These are phyloP conservation scores for Suillus subalutaceus DNA, from an alignment of 768 basidiomycete genomes.

Conservation along the genomic window DNA sequence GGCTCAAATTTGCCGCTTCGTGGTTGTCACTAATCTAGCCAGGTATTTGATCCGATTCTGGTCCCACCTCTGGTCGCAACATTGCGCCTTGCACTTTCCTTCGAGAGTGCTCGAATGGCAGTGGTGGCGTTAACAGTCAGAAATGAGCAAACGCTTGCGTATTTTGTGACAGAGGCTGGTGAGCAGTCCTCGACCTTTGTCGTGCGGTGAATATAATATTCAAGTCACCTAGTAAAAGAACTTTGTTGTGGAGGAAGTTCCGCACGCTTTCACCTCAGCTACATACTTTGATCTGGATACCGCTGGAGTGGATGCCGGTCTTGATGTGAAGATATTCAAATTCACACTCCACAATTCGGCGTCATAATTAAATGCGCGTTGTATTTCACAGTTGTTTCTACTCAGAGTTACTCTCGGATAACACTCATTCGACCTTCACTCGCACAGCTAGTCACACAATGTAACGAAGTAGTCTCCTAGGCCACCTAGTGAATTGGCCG, in stretches of 20 bases:
- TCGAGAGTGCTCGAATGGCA: conserved; percentile 19
- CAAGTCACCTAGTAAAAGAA: conserved; percentile 19
- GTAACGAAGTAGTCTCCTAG: background rate
- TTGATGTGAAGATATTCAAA: conserved; percentile 49
- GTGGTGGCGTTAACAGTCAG: conserved; percentile 51
- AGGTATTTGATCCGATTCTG: conserved; percentile 73
- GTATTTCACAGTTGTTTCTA: background rate
- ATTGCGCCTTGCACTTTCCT: conserved; percentile 38
- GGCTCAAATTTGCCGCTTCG: conserved; percentile 10
- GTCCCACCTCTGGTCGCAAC: conserved; percentile 59
- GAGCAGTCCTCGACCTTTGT: conserved; percentile 10
- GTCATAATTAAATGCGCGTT: background rate
- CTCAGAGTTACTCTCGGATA: too few relatives aligned
- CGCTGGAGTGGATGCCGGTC: conserved; percentile 33
- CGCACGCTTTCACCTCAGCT: conserved; percentile 13
- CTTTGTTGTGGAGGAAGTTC: conserved; percentile 33
- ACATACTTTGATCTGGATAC: conserved; percentile 27
- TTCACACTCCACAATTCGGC: conserved; percentile 27
- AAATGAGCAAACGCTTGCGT: conserved; percentile 52
- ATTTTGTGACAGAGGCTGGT: conserved; percentile 46
- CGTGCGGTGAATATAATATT: conserved; percentile 6
- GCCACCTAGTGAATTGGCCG: background rate
- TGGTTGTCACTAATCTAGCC: background rate
- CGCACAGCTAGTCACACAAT: background rate
- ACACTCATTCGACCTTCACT: background rate